Base-by-base conservation (phyloP, 1,139 yeast genomes). In the Magnusiomyces tetraspermus region DNA sequence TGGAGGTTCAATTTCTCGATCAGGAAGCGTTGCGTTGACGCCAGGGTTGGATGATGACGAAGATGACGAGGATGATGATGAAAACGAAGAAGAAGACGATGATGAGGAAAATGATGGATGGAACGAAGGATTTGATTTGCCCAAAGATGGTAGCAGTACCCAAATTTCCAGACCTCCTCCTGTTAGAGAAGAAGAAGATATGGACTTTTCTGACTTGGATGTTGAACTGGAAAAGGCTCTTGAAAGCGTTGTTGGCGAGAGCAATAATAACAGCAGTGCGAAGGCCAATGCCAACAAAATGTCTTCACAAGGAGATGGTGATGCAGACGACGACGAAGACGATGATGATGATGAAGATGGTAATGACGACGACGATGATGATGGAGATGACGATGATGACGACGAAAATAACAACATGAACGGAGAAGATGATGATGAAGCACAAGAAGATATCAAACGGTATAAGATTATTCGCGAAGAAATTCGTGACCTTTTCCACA, bases 381-480 rank as follows among this genome's bases (percentile, higher is more conserved):
- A 43, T 3, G 42, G 28, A 19, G 51, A 48, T 13, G 44, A 49
- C 23, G 55, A 52, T 11, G 37, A 38, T n/a, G 46, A 40, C 6
- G 52, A 46, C 22, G 78, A 76, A 5, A 78, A 70, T 3, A 75
- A 72, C 6, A 78, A 72, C 19, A 78, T 74, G 2, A 74, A 68
- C 28, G 72, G 65, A 37, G 65, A 57, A 19, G 57, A 61, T 60
- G 71, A 69, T 48, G 73, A 69, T 33, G 76, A 64, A 49, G 64
- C 60, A 61, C 65, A 64, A 61, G 77, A 67, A 55, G 75, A 64
- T 17, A 71, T 78, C 55, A 89, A 85, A 58, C 94, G 86, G 60
- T 79, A 79, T 59, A 89, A 85, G 63, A 76, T 89, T 60, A 72
- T 92, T 55, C 80, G 80, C 58, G 97, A 90, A 66, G 97, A 90